A percentile compares a stretch with the other conserved stretches of the same genome.
These are phyloP conservation scores for Lentinus polychrous DNA, from an alignment of 1,284 basidiomycete species.

Conservation along the genomic window DNA sequence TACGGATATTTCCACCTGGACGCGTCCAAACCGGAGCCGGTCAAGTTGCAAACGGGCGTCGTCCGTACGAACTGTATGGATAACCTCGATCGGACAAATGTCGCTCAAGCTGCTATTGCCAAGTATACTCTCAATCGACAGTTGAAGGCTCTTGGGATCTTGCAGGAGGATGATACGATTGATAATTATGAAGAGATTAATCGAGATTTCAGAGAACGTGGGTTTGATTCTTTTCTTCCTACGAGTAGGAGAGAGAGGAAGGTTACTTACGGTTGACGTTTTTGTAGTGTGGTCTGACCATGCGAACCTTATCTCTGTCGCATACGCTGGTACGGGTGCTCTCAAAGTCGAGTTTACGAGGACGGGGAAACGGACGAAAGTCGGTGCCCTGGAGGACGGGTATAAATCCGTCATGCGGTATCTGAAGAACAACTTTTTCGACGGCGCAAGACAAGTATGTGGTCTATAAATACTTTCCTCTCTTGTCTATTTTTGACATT, in stretches of 20 bases:
- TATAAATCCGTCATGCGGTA: slow-evolving; percentile 86
- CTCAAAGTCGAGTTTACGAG: slow-evolving; percentile 97
- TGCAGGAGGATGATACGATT: slow-evolving; percentile 62
- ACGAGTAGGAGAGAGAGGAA: neutral
- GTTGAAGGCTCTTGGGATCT: slow-evolving; percentile 64
- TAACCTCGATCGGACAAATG: slow-evolving; percentile 95
- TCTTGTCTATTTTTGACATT: too few species aligned
- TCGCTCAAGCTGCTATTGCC: slow-evolving; percentile 85
- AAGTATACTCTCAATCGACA: slow-evolving; percentile 83
- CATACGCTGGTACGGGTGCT: slow-evolving; percentile 94
- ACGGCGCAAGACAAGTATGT: slow-evolving; percentile 81
- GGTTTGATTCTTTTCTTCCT: slow-evolving; percentile 23
- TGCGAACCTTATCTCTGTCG: slow-evolving; percentile 85
- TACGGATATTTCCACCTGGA: slow-evolving; percentile 80
- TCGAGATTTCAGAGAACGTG: slow-evolving; percentile 84
- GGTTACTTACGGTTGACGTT: slow-evolving; percentile 3
- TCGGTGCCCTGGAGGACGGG: slow-evolving; percentile 82
- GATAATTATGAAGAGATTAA: slow-evolving; percentile 78
- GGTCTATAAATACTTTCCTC: slow-evolving; percentile 1
- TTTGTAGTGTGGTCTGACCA: slow-evolving; percentile 95
- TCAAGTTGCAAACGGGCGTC: slow-evolving; percentile 56
- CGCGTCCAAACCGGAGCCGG: slow-evolving; percentile 35
- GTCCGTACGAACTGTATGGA: slow-evolving; percentile 93
- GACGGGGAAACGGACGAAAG: slow-evolving; percentile 82
- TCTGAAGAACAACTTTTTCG: slow-evolving; percentile 96